Conservation (phyloP, 257 asterid species). For the Solanum habrochaites region DNA sequence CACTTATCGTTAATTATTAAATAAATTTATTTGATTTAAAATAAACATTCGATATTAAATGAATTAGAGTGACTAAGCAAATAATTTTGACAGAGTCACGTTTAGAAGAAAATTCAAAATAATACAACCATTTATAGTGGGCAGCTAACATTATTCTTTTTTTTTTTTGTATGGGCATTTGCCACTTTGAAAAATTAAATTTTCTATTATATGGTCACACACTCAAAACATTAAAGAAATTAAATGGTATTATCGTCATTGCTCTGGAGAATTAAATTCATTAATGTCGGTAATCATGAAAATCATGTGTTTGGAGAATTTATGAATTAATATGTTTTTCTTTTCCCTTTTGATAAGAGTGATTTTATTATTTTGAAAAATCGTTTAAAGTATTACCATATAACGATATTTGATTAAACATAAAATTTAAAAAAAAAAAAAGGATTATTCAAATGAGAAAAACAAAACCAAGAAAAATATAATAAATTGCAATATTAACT, state of each 20-base stretch:
- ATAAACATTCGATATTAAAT: not conserved
- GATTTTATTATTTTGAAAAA: too few relatives aligned
- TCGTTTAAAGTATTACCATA: not conserved
- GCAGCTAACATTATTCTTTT: not conserved
- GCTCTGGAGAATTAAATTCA: not conserved
- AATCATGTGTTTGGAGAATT: not conserved
- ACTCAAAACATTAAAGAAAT: not conserved
- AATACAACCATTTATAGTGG: not conserved
- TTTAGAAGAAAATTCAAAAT: not conserved
- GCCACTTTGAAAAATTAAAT: not conserved
- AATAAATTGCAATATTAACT: too few relatives aligned
- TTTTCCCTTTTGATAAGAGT: not conserved
- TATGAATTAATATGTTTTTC: not conserved
- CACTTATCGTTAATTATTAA: not conserved
- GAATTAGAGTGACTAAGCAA: not conserved
- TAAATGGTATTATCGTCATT: not conserved
- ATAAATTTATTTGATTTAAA: not conserved
- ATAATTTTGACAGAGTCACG: not conserved
- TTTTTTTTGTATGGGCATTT: not conserved
- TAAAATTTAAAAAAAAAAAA: too few relatives aligned
- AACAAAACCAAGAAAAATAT: too few relatives aligned
- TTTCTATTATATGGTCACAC: not conserved
- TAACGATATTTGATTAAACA: too few relatives aligned
- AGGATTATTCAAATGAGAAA: too few relatives aligned
- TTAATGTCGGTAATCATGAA: not conserved